phyloP scores from a whole-genome alignment of 305 asterid species.

The Plantago rigida region DNA sequence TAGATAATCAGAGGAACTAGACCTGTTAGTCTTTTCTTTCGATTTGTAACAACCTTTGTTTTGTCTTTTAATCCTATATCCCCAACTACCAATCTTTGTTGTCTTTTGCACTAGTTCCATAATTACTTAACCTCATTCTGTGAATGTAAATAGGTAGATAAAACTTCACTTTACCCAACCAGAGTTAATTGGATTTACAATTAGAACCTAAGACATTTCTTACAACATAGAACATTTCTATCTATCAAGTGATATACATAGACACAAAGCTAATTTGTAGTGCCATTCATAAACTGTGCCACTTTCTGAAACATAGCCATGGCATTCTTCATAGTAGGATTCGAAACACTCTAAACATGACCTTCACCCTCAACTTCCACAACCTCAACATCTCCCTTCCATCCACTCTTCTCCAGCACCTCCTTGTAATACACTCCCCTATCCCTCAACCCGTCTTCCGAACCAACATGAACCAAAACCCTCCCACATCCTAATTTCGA shows the following conservation, averaged over 20 bases:
- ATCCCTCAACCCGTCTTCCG: slow-evolving; percentile 10
- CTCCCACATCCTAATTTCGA: slow-evolving; percentile 22
- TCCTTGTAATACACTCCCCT: slow-evolving; percentile 10
- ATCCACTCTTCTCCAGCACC: slow-evolving; percentile 15
- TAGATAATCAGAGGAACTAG: background rate
- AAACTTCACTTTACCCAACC: no score
- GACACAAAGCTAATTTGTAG: background rate
- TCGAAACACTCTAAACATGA: slow-evolving; percentile 15
- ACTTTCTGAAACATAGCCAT: slow-evolving; percentile 1
- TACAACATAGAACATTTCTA: background rate
- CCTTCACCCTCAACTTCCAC: slow-evolving; percentile 20
- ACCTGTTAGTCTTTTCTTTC: background rate
- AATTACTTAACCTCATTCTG: no score
- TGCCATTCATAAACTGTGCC: slow-evolving; percentile 12
- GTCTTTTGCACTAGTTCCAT: no score
- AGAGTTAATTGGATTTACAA: no score
- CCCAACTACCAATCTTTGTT: background rate
- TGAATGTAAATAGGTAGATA: no score
- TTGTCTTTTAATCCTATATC: background rate
- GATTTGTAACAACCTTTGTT: background rate
- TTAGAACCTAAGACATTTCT: no score
- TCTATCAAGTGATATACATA: background rate
- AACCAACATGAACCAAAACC: slow-evolving; percentile 28
- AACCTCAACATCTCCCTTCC: slow-evolving; percentile 22
- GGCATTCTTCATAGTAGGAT: slow-evolving; percentile 3